These are phyloP conservation scores for Pseudogymnoascus sp. DNA, from an alignment of 2,329 filamentous ascomycete genomes.

Conservation along the genomic window DNA sequence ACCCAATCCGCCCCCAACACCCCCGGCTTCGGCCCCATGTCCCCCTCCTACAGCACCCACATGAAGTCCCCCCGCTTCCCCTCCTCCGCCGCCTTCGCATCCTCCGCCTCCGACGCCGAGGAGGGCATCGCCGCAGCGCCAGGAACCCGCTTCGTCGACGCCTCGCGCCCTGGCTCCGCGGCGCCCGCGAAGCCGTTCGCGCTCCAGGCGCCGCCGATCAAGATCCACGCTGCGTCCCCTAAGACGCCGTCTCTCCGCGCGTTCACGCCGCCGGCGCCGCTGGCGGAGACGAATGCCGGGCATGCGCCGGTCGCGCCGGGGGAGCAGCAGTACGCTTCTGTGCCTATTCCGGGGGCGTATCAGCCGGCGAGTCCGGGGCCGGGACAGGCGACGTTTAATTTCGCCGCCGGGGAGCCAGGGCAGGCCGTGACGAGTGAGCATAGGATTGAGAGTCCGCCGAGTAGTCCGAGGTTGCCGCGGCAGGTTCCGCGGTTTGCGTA, in stretches of 20 bases:
- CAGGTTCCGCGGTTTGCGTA: not conserved
- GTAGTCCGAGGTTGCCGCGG: conserved; percentile 19
- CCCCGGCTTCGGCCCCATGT: conserved; percentile 72
- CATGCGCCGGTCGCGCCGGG: conserved; percentile 65
- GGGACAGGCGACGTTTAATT: conserved; percentile 37
- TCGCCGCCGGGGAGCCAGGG: conserved; percentile 17
- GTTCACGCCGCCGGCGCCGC: conserved; percentile 44
- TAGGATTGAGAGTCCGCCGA: conserved; percentile 25
- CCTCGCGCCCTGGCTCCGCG: conserved; percentile 48
- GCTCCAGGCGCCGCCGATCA: conserved; percentile 75
- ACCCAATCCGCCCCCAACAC: conserved; percentile 91
- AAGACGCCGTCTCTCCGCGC: conserved; percentile 49
- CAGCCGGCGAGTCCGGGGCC: conserved; percentile 45
- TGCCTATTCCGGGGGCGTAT: conserved; percentile 86
- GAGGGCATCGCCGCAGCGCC: conserved; percentile 43
- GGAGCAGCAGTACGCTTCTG: conserved; percentile 75
- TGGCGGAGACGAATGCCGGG: conserved; percentile 38
- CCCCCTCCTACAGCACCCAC: conserved; percentile 40
- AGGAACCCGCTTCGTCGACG: conserved; percentile 46
- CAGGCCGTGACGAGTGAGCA: conserved; percentile 25
- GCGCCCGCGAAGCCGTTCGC: conserved; percentile 60
- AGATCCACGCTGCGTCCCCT: conserved; percentile 69
- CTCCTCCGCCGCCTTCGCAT: conserved; percentile 44
- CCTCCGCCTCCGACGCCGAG: conserved; percentile 44
- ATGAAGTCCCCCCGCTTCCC: conserved; percentile 47